phyloP scores from a whole-genome alignment of 75 land plant genomes.

The Pseudotsuga menziesii region DNA sequence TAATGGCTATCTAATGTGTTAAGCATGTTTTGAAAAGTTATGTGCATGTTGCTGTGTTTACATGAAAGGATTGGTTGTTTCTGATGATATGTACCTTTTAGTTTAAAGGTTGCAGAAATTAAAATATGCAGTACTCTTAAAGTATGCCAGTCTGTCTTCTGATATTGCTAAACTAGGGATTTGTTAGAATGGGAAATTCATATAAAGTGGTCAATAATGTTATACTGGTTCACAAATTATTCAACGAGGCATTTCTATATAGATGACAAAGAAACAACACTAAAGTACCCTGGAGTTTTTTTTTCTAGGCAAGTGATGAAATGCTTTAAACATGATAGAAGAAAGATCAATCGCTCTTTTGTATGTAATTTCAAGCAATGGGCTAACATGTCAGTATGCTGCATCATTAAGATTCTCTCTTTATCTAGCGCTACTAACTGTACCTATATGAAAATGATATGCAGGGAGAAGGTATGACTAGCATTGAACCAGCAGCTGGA shows the following conservation, averaged over 20 bases:
- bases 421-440: not conserved
- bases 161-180: not conserved
- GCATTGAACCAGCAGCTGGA: constrained; percentile 80
- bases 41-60: not conserved
- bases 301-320: not conserved
- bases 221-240: not conserved
- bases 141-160: not conserved
- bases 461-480: constrained; percentile 83
- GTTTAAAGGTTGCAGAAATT: not conserved
- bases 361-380: not conserved
- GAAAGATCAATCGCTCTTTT: not conserved
- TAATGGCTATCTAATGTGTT: no score
- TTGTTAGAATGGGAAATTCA: not conserved
- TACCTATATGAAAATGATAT: constrained; percentile 7
- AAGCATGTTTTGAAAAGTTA: no score
- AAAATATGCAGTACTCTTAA: not conserved
- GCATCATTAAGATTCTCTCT: not conserved
- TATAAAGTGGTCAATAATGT: not conserved
- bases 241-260: not conserved
- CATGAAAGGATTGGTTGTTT: not conserved
- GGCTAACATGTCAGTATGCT: not conserved
- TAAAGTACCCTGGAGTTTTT: not conserved
- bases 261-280: not conserved
- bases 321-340: not conserved
- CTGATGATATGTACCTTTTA: not conserved